These are phyloP conservation scores for Fragosphaeria purpurea DNA, from an alignment of 2,329 filamentous ascomycete genomes.

Conservation along the genomic window DNA sequence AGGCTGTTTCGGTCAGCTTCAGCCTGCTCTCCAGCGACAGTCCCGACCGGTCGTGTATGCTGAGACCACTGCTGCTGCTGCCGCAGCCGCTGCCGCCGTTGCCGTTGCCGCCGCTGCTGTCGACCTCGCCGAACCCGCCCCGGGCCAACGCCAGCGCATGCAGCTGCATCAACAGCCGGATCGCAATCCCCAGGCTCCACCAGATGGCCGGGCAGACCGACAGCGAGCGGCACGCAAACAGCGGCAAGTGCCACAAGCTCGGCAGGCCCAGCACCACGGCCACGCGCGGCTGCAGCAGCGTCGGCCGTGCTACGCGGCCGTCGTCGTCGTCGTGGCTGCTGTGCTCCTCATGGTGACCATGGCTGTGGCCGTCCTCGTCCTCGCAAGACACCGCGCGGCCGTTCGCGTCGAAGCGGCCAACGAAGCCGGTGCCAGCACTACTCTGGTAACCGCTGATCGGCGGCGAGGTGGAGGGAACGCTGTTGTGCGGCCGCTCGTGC, in stretches of 20 bases:
- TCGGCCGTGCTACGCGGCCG: constrained; percentile 16
- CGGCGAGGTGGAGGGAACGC: no score
- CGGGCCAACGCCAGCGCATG: constrained; percentile 23
- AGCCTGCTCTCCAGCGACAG: constrained; percentile 34
- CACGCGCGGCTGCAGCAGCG: constrained; percentile 63
- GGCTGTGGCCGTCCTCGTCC: constrained; percentile 1
- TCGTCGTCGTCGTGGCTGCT: constrained; percentile 1
- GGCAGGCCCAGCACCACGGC: constrained; percentile 69
- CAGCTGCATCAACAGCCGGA: constrained; percentile 58
- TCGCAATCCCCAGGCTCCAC: constrained; percentile 60
- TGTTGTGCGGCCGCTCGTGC: no score
- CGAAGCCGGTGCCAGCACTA: background rate
- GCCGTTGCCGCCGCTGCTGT: constrained; percentile 20
- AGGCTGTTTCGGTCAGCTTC: constrained; percentile 55
- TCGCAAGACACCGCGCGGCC: background rate
- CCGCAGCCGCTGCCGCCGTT: constrained; percentile 1
- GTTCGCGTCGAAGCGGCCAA: constrained; percentile 2
- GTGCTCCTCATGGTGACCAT: background rate
- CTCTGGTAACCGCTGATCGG: no score
- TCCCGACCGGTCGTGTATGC: constrained; percentile 5
- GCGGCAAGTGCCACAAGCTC: constrained; percentile 59
- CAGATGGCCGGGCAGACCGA: constrained; percentile 61
- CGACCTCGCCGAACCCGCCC: constrained; percentile 8
- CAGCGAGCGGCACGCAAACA: constrained; percentile 62
- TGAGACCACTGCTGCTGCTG: constrained; percentile 20